These are phyloP conservation scores for Colletotrichum sp. DNA, from an alignment of 2,329 filamentous ascomycete species.

Conservation along the genomic window DNA sequence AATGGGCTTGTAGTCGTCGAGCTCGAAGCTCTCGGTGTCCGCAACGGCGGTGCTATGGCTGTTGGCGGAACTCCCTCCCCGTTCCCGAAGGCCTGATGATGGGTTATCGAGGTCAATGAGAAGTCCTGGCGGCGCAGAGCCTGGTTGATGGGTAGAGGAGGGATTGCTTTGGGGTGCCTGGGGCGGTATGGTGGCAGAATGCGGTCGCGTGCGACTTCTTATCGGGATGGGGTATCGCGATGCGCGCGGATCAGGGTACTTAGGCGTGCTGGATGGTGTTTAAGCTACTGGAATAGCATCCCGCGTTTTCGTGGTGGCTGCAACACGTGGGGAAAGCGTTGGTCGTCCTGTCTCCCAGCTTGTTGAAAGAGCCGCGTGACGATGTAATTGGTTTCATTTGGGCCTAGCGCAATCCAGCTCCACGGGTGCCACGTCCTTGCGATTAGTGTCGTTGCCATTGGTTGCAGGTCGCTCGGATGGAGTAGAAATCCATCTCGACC, in stretches of 20 bases:
- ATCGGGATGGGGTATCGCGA: conserved; percentile 14
- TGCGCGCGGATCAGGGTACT: not conserved
- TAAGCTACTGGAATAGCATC: conserved; percentile 14
- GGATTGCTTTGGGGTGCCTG: conserved; percentile 7
- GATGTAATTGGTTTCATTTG: conserved; percentile 20
- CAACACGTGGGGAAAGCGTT: conserved; percentile 23
- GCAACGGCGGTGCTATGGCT: not conserved
- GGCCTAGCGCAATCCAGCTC: conserved; percentile 19
- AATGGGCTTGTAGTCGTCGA: conserved; percentile 43
- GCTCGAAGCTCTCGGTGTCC: conserved; percentile 38
- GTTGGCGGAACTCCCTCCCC: conserved; percentile 22
- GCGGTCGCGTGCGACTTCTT: conserved; percentile 10
- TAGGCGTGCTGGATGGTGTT: not conserved
- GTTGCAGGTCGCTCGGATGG: conserved; percentile 1
- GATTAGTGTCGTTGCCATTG: conserved; percentile 13
- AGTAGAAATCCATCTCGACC: not conserved
- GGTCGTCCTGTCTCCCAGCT: conserved; percentile 18
- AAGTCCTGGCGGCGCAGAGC: conserved; percentile 13
- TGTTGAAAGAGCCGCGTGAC: conserved; percentile 18
- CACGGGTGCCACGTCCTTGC: conserved; percentile 7
- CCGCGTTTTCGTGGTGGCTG: conserved; percentile 14
- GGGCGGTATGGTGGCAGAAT: conserved; percentile 20
- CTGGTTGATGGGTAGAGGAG: conserved; percentile 24
- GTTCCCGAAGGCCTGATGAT: conserved; percentile 18
- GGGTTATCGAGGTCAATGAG: conserved; percentile 14